These are phyloP conservation scores for Amanita bisporigera DNA, from an alignment of 1,284 basidiomycete species.

Conservation along the genomic window DNA sequence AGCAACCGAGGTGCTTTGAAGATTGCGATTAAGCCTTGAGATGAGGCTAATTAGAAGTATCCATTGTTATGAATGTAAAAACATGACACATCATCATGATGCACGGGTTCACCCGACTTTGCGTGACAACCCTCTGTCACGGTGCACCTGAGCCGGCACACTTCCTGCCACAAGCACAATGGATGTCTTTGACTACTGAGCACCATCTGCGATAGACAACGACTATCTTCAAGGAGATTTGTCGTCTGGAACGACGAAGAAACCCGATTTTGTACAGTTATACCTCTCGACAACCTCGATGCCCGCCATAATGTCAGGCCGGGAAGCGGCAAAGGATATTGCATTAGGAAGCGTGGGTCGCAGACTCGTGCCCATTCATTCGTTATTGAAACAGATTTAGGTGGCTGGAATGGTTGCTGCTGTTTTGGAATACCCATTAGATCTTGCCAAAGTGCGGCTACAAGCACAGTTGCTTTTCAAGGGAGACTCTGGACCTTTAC, in stretches of 20 bases:
- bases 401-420: slow-evolving; percentile 77
- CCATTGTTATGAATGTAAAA: background rate
- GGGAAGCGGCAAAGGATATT: slow-evolving; percentile 49
- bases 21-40: slow-evolving; percentile 59
- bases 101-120: background rate
- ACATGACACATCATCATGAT: background rate
- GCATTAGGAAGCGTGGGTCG: slow-evolving; percentile 56
- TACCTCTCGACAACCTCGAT: background rate
- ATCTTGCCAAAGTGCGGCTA: slow-evolving; percentile 82
- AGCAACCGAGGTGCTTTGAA: slow-evolving; percentile 72
- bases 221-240: background rate
- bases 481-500: slow-evolving; percentile 14
- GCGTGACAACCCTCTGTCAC: background rate
- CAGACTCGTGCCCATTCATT: background rate
- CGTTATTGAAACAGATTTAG: slow-evolving; percentile 41
- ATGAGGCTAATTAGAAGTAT: background rate
- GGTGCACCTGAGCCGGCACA: background rate
- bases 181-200: slow-evolving; percentile 1
- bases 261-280: background rate
- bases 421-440: slow-evolving; percentile 72
- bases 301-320: slow-evolving; percentile 17
- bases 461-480: slow-evolving; percentile 78
- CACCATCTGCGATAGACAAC: background rate
- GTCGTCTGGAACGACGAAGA: slow-evolving; percentile 8
- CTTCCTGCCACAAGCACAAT: background rate